Conservation (phyloP, 2,329 filamentous ascomycete genomes). For the Myriosclerotinia curreyana region DNA sequence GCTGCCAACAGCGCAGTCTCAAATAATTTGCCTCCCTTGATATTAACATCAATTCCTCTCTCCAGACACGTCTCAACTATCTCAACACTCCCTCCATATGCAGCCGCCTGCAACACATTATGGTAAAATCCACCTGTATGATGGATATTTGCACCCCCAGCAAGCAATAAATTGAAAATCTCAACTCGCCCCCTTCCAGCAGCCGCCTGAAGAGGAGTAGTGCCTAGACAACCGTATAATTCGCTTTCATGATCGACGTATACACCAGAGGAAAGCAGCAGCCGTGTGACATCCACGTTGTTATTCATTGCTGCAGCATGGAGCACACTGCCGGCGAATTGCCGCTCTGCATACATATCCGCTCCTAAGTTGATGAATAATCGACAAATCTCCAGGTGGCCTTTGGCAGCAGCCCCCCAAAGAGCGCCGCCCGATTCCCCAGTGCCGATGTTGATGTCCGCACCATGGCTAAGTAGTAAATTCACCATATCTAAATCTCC, state of each 20-base stretch:
- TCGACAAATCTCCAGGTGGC: background rate
- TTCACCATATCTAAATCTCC: background rate
- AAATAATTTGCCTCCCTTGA: slow-evolving; percentile 12
- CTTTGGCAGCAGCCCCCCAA: background rate
- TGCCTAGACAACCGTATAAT: background rate
- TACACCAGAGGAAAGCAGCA: background rate
- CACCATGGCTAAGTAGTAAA: background rate
- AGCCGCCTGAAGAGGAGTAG: background rate
- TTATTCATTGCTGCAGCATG: slow-evolving; percentile 16
- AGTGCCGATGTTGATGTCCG: background rate
- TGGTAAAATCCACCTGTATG: background rate
- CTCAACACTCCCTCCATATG: background rate
- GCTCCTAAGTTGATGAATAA: background rate
- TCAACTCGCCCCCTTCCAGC: background rate
- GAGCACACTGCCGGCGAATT: background rate
- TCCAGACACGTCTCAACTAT: slow-evolving; percentile 20
- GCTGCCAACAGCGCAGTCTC: slow-evolving; percentile 23
- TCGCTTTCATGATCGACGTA: background rate
- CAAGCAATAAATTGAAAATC: background rate
- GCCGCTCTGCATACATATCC: background rate
- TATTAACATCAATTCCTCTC: slow-evolving; percentile 23
- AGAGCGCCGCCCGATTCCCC: slow-evolving; percentile 13
- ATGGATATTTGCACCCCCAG: background rate
- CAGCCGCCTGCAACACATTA: slow-evolving; percentile 17
- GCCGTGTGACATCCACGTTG: background rate